Base-by-base conservation (phyloP, 148 eudicot species). In the Suaeda aralocaspica region DNA sequence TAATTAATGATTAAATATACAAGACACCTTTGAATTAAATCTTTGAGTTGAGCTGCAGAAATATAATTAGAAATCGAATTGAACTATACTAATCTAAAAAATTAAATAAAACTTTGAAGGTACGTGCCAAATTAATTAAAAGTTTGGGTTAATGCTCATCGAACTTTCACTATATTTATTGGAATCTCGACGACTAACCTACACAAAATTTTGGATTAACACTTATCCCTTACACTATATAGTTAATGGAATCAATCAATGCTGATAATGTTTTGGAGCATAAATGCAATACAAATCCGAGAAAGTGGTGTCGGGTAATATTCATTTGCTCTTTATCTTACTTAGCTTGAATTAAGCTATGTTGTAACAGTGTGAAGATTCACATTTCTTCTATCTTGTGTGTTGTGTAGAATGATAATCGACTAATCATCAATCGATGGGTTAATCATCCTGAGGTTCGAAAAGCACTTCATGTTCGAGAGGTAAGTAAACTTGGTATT, bases 291-390 rank as follows among this genome's bases (percentile, higher is more conserved):
- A 39, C 31, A 9, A 22, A 8, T 14, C 67, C 67, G 11, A 63
- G 9, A 9, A 63, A 41, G 21, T 63, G 67, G 67, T 63, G 67
- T 14, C 67, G 49, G 50, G 67, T 63, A 42, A 41, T n/a, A n/a
- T 42, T 63, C 50, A 49, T 22, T 41, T 63, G 2, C 67, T 41
- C 30, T 59, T 31, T 12, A 29, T 31, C 22, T 36, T n/a, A n/a
- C 41, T 59, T 59, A n/a, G n/a, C 14, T 19, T 59, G 22, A 18
- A 31, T 19, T 31, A 56, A 56, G 16, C 0, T 22, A 8, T 59
- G 8, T 36, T 22, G n/a, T n/a, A n/a, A n/a, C 2, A 8, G 2
- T 2, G 14, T 9, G 59, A 55, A 26, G 25, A 9, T 4, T 7
- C 10, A 11, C 2, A 22, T 5, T 18, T 24, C 16, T 31, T 14